Evolutionary conservation across 75 land plant species (phyloP).

Genomic region (Adiantum capillusveneris): DNA sequence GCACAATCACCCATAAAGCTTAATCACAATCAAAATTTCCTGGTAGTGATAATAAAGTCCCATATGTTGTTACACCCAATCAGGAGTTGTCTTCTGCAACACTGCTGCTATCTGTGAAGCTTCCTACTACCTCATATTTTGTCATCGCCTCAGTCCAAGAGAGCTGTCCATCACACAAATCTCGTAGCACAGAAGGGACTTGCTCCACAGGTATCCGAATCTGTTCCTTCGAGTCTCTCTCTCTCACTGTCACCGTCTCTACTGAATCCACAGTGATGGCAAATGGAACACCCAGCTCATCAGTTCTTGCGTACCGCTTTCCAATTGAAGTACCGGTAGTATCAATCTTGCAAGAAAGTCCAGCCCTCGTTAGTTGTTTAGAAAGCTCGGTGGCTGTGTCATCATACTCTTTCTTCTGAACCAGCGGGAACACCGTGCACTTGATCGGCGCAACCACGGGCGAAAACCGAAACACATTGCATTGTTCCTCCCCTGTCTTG

Average conservation of each 20-base stretch:
- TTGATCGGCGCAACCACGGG: slow-evolving; percentile 90
- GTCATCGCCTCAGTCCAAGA: neutral
- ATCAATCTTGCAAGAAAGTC: slow-evolving; percentile 78
- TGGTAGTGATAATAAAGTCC: too few relatives aligned
- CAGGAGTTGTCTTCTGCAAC: too few relatives aligned
- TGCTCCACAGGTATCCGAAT: slow-evolving; percentile 64
- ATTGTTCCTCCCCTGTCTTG: slow-evolving; percentile 68
- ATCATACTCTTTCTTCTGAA: slow-evolving; percentile 65
- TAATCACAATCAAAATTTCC: too few relatives aligned
- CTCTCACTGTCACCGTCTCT: slow-evolving; percentile 67
- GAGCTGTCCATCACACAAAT: slow-evolving; percentile 3
- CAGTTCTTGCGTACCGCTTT: slow-evolving; percentile 89
- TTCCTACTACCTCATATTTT: neutral
- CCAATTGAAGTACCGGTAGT: slow-evolving; percentile 93
- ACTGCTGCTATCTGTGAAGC: too few relatives aligned
- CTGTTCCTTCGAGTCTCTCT: slow-evolving; percentile 81
- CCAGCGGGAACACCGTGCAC: slow-evolving; percentile 89
- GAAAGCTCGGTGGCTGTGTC: slow-evolving; percentile 49
- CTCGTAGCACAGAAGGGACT: slow-evolving; percentile 61
- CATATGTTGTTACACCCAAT: too few relatives aligned
- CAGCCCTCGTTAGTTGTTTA: slow-evolving; percentile 54
- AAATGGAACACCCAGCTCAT: slow-evolving; percentile 94
- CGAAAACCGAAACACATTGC: slow-evolving; percentile 81
- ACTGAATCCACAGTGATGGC: slow-evolving; percentile 93
- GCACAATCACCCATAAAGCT: too few relatives aligned